Evolutionary conservation across 2,329 filamentous ascomycete genomes (phyloP).

Genomic region (Mycocentrospora acerina): DNA sequence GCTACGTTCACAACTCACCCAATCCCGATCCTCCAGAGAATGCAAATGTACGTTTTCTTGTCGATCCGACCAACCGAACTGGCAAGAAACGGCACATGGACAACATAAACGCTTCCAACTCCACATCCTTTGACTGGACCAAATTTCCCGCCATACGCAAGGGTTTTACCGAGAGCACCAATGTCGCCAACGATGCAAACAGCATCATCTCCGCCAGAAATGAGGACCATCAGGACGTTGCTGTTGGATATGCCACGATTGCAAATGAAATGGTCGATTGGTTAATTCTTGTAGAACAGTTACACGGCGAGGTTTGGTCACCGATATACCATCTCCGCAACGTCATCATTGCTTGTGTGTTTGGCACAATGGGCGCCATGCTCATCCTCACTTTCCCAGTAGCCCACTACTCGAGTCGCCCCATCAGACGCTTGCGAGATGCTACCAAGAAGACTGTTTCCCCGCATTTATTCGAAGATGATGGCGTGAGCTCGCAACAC

Average conservation of each 20-base stretch:
- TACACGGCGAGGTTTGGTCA: constrained; percentile 70
- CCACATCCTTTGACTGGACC: constrained; percentile 57
- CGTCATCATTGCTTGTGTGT: constrained; percentile 81
- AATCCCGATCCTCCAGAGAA: constrained; percentile 22
- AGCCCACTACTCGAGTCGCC: constrained; percentile 78
- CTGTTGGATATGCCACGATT: constrained; percentile 77
- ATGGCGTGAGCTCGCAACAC: constrained; percentile 41
- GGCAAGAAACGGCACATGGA: constrained; percentile 27
- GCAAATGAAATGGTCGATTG: constrained; percentile 72
- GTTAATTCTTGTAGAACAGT: constrained; percentile 79
- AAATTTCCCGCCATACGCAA: constrained; percentile 64
- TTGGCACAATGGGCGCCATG: constrained; percentile 75
- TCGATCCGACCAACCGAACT: constrained; percentile 34
- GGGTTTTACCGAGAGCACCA: constrained; percentile 55
- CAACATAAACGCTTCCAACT: constrained; percentile 24
- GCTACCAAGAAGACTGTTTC: constrained; percentile 74
- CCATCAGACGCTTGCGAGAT: constrained; percentile 72
- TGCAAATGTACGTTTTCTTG: constrained; percentile 32
- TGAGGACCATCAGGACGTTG: constrained; percentile 68
- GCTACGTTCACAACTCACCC: constrained; percentile 32
- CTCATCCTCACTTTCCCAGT: constrained; percentile 73
- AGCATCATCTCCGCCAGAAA: constrained; percentile 69
- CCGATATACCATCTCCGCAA: constrained; percentile 75
- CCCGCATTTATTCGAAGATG: constrained; percentile 59
- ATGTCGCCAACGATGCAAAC: constrained; percentile 66